phyloP scores from a whole-genome alignment of 371 early-diverging fungal genomes.

The Parasitella parasitica region DNA sequence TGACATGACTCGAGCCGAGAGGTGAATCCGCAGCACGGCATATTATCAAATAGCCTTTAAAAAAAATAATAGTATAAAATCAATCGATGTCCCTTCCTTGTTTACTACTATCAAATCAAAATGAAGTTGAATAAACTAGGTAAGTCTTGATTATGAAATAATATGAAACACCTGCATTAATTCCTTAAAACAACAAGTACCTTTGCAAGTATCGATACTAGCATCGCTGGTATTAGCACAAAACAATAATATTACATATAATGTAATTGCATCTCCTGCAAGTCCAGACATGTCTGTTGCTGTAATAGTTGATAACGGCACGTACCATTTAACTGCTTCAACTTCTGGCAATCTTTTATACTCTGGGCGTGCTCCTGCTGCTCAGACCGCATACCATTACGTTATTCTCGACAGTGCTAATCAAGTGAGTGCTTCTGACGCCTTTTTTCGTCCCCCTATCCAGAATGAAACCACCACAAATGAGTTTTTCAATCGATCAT shows the following conservation, averaged over 20 bases:
- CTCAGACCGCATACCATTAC: conserved; percentile 15
- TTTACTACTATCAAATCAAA: too few species aligned
- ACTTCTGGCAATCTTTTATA: background rate
- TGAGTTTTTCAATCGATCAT: conserved; percentile 23
- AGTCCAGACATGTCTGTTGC: background rate
- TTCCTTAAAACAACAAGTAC: background rate
- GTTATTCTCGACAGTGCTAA: background rate
- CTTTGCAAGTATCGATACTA: background rate
- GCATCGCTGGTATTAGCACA: background rate
- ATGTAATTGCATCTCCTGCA: conserved; percentile 9
- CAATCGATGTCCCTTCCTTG: too few species aligned
- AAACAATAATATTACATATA: conserved; percentile 5
- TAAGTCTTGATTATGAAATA: too few species aligned
- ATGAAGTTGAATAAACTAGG: background rate
- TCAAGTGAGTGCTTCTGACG: conserved; percentile 7
- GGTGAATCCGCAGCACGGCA: too few species aligned
- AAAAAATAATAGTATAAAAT: too few species aligned
- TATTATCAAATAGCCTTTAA: too few species aligned
- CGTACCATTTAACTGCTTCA: background rate
- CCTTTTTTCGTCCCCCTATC: conserved; percentile 12
- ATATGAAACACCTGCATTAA: background rate
- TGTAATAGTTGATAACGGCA: conserved; percentile 11
- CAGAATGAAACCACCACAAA: conserved; percentile 4
- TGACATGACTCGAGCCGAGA: background rate
- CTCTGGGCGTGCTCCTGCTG: conserved; percentile 19